These are phyloP conservation scores for Acacia concinna DNA, from an alignment of 331 rosid genomes.

Conservation along the genomic window DNA sequence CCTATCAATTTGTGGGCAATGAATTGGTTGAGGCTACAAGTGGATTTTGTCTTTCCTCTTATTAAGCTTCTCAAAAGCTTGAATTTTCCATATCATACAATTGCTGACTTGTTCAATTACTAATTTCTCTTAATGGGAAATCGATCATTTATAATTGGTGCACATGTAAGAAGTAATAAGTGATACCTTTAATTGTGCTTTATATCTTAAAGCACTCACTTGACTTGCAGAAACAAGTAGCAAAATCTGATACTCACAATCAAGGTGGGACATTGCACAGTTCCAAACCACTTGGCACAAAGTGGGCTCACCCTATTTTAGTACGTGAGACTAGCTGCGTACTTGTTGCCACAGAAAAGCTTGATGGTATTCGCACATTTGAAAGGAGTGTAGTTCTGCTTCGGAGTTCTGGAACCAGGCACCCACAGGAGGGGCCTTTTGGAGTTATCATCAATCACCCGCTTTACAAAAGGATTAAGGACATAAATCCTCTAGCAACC, in stretches of 20 bases:
- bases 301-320: conserved; percentile 97
- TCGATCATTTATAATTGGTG: neutral
- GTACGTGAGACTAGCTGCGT: conserved; percentile 94
- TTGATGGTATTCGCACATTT: conserved; percentile 87
- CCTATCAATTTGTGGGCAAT: conserved; percentile 9
- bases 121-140: conserved; percentile 5
- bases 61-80: neutral
- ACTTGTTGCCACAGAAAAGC: conserved; percentile 95
- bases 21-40: neutral
- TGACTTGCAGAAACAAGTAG: conserved; percentile 57
- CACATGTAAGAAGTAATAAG: conserved; percentile 8
- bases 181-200: conserved; percentile 18
- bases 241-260: conserved; percentile 47
- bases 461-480: conserved; percentile 79
- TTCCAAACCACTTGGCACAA: conserved; percentile 57
- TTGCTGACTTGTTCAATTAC: conserved; percentile 16
- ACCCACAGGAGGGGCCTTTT: conserved; percentile 93
- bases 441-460: conserved; percentile 94
- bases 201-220: conserved; percentile 23
- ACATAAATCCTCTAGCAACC: conserved; percentile 86
- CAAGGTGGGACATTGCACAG: conserved; percentile 45
- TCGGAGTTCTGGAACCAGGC: conserved; percentile 87
- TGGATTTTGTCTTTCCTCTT: conserved; percentile 5
- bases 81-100: neutral
- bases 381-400: conserved; percentile 96